These are phyloP conservation scores for Ustilago shanxiensis DNA, from an alignment of 1,284 basidiomycete species.

Conservation along the genomic window DNA sequence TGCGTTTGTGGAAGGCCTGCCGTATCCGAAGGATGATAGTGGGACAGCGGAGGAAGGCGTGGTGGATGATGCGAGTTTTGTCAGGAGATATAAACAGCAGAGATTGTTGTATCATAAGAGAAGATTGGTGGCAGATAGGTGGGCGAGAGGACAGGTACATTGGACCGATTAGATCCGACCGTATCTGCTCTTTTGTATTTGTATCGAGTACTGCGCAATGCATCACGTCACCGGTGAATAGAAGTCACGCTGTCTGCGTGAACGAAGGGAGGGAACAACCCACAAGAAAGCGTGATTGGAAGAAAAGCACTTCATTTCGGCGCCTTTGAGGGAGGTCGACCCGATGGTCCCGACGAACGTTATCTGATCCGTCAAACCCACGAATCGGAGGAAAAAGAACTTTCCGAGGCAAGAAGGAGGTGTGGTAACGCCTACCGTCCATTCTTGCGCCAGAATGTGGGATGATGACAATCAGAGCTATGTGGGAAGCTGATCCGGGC, in stretches of 20 bases:
- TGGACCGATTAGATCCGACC: constrained; percentile 44
- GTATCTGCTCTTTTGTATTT: not conserved
- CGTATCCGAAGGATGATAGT: constrained; percentile 41
- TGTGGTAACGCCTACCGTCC: too few species aligned
- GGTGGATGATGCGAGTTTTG: constrained; percentile 50
- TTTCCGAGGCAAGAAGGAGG: not conserved
- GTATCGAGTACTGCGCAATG: not conserved
- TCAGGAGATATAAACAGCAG: constrained; percentile 56
- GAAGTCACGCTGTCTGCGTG: too few species aligned
- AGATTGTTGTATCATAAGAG: constrained; percentile 52
- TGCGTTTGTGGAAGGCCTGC: constrained; percentile 62
- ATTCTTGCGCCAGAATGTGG: not conserved
- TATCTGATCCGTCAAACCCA: constrained; percentile 4
- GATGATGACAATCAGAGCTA: not conserved
- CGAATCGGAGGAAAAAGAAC: not conserved
- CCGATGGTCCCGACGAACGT: not conserved
- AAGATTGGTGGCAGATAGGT: constrained; percentile 54
- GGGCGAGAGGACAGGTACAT: constrained; percentile 52
- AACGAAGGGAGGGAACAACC: not conserved
- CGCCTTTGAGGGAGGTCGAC: not conserved
- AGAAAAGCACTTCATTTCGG: not conserved
- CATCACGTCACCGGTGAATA: not conserved
- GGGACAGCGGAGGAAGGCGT: constrained; percentile 22
- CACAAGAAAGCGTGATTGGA: not conserved
- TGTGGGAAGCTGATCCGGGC: not conserved